Evolutionary conservation across 495 filamentous ascomycete species (phyloP), one percentile per base, ranked within the genome.

Genomic region (Paragyromitra xinjiangensis): DNA sequence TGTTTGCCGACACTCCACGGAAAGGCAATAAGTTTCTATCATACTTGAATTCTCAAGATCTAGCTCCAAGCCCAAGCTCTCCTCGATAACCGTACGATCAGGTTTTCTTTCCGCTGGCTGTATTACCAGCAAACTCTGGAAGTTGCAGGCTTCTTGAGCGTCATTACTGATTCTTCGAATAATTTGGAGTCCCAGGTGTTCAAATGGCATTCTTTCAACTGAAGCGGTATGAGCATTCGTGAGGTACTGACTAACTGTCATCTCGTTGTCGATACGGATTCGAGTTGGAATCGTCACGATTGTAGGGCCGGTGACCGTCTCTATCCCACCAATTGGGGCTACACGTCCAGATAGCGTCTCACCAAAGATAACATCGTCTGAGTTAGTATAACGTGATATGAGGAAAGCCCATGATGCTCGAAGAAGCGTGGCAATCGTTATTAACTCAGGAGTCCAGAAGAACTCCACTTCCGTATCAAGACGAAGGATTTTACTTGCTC

Each of bases 311-410:
- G 40, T 48, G 5, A 70, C 86, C 56, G 88, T 84, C 44, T 88
- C 85, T 40, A 88, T 87, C 0, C 86, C 85, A n/a, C 81, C 78
- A 19, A 88, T 83, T 26, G 87, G 86, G 14, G 84, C 83, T 80
- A 87, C 86, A 51, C 87, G 83, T 37, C 87, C 87, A 44, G 87
- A 84, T 16, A 85, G 85, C 11, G 86, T 79, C 61, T 88, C 88
- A 2, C 89, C 89, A 74, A 91, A 91, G 73, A 86, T 88, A n/a
- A 90, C 84, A 39, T 88, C 85, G 56, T 89, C 85, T 3, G 85
- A 86, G 0, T 82, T 83, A 0, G 87, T 88, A 75, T 88, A 88
- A 9, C 81, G 80, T 40, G 85, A 84, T 6, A 91, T 83, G 0
- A 89, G 86, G 11, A 90, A 81, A 3, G 87, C 87, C 89, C 89